Evolutionary conservation across 352 stramenopile species (phyloP).

Genomic region (Phytophthora idaei): DNA sequence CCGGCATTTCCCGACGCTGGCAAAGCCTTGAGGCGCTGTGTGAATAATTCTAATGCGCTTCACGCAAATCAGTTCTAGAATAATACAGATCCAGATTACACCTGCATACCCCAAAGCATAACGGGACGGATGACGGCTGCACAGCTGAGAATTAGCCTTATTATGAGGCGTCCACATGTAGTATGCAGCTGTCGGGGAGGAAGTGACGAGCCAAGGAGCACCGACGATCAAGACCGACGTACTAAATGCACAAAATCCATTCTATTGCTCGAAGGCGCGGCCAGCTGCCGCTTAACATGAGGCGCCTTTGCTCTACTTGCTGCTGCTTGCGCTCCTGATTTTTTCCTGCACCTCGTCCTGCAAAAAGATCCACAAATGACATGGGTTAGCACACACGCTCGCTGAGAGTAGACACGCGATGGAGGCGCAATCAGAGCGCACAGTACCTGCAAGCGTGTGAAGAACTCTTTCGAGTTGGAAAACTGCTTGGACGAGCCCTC

Average conservation of each 20-base stretch:
- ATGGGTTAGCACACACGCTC: constrained; percentile 14
- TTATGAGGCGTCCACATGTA: background rate
- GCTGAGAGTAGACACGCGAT: constrained; percentile 9
- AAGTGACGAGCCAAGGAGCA: constrained; percentile 5
- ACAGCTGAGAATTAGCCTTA: constrained; percentile 12
- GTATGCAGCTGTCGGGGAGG: constrained; percentile 9
- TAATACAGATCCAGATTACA: background rate
- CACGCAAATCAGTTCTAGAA: constrained; percentile 8
- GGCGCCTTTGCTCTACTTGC: constrained; percentile 28
- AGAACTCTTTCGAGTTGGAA: constrained; percentile 90
- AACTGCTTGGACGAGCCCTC: constrained; percentile 85
- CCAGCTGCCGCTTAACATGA: constrained; percentile 16
- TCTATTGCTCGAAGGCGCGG: constrained; percentile 32
- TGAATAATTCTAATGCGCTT: too few relatives aligned
- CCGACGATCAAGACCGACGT: constrained; percentile 13
- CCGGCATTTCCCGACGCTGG: too few relatives aligned
- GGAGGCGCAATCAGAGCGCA: constrained; percentile 14
- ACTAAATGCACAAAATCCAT: constrained; percentile 41
- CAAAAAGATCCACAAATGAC: constrained; percentile 17
- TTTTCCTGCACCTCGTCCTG: constrained; percentile 55
- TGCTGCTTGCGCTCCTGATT: constrained; percentile 42
- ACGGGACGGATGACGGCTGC: constrained; percentile 9
- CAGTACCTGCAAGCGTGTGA: constrained; percentile 70
- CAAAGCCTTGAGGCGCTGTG: too few relatives aligned
- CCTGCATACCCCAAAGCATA: background rate